phyloP scores from a whole-genome alignment of 805 yeast species.

The Lipomyces anomalus region DNA sequence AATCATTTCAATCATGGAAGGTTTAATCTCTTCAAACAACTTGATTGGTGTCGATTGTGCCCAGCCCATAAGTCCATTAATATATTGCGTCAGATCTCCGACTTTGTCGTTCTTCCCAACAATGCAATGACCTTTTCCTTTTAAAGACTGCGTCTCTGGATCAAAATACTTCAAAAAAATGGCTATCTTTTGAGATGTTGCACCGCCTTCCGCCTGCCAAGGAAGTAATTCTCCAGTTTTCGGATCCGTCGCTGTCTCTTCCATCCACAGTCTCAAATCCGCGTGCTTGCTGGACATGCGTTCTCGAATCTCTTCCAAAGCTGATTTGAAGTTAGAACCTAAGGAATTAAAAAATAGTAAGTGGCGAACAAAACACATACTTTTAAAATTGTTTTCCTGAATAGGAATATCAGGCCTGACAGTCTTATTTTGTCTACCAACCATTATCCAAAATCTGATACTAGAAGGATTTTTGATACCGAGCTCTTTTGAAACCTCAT shows the following conservation, averaged over 20 bases:
- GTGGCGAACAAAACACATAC: constrained; percentile 8
- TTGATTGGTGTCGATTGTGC: constrained; percentile 25
- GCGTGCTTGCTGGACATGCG: constrained; percentile 44
- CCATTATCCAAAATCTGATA: constrained; percentile 60
- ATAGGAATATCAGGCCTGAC: constrained; percentile 52
- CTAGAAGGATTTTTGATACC: constrained; percentile 32
- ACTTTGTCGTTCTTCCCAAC: constrained; percentile 46
- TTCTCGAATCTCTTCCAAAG: constrained; percentile 47
- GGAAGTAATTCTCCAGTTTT: constrained; percentile 10
- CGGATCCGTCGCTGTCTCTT: constrained; percentile 41
- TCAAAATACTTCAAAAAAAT: constrained; percentile 61
- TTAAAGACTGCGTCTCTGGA: constrained; percentile 44
- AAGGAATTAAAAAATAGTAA: constrained; percentile 1
- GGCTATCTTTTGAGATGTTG: constrained; percentile 15
- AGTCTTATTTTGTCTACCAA: constrained; percentile 65
- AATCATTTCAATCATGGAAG: constrained; percentile 32
- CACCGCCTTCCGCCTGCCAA: constrained; percentile 20
- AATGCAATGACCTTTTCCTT: constrained; percentile 58
- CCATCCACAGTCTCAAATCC: constrained; percentile 57
- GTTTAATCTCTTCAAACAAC: constrained; percentile 34
- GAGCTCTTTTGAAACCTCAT: constrained; percentile 43
- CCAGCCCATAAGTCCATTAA: constrained; percentile 30
- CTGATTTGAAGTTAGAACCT: neutral
- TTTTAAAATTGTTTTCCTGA: constrained; percentile 18
- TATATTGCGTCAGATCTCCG: constrained; percentile 29